Conservation (phyloP, 768 basidiomycete species). For the Lactifluus pinguis region DNA sequence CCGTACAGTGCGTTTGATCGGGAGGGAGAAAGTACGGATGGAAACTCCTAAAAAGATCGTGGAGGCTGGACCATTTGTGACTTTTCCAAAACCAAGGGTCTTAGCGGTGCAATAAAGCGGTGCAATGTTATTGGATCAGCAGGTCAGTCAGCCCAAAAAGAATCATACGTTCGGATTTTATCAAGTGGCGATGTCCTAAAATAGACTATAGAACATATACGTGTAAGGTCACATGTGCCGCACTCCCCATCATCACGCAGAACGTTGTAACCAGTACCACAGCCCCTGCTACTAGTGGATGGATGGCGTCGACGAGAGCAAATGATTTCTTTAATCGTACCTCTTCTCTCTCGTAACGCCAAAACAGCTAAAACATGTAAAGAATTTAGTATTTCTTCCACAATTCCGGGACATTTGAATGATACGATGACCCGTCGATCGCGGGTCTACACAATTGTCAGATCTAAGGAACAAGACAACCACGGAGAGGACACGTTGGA, state of each 20-base stretch:
- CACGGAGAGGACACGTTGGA: not conserved
- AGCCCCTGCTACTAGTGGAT: no score
- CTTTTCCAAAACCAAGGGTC: not conserved
- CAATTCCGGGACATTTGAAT: not conserved
- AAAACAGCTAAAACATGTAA: not conserved
- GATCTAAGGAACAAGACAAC: not conserved
- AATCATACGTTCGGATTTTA: not conserved
- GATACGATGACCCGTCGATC: not conserved
- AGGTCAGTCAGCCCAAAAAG: not conserved
- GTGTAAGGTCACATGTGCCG: not conserved
- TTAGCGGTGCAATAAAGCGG: conserved; percentile 5
- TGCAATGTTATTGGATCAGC: not conserved
- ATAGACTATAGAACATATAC: not conserved
- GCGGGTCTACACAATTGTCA: no score
- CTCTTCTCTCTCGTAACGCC: not conserved
- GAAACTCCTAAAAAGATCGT: not conserved
- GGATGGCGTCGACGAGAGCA: no score
- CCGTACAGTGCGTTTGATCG: not conserved
- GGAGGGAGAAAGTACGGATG: not conserved
- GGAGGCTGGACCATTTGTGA: not conserved
- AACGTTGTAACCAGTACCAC: not conserved
- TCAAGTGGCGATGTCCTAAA: not conserved
- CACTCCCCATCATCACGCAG: no score
- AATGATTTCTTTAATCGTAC: no score
- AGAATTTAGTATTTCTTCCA: no score